Evolutionary conservation across 352 stramenopile genomes (phyloP).

Genomic region (Thraustochytrium striatum): DNA sequence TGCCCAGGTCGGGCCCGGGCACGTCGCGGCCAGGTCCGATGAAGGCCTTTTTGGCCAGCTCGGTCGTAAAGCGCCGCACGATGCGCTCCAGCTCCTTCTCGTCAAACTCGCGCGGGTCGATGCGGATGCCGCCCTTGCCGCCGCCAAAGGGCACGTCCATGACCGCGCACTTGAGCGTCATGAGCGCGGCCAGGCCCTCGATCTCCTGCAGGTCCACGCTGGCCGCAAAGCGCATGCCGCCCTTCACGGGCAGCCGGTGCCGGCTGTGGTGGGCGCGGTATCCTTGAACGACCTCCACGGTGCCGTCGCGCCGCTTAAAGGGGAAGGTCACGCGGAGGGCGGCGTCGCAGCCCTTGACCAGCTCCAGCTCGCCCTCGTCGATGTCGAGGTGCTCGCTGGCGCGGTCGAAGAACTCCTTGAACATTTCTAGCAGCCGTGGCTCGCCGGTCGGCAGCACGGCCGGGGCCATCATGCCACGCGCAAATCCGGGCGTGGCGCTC

Average conservation of each 20-base stretch:
- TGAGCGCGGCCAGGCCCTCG: conserved; percentile 50
- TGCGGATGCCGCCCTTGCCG: conserved; percentile 48
- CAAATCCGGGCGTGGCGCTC: not conserved
- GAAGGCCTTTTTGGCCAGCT: conserved; percentile 53
- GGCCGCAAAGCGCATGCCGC: conserved; percentile 48
- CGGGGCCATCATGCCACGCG: not conserved
- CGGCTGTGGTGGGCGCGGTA: conserved; percentile 53
- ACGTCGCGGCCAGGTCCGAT: conserved; percentile 51
- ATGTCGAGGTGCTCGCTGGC: conserved; percentile 39
- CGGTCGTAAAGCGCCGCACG: conserved; percentile 50
- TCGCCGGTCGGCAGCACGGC: not conserved
- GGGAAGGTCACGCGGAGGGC: conserved; percentile 48
- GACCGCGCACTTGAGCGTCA: conserved; percentile 53
- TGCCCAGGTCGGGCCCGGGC: conserved; percentile 51
- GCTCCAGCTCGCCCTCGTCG: conserved; percentile 43
- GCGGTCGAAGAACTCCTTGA: conserved; percentile 52
- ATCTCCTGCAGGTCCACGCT: conserved; percentile 50
- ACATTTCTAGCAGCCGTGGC: conserved; percentile 51
- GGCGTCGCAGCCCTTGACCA: conserved; percentile 50
- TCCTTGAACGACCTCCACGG: conserved; percentile 47
- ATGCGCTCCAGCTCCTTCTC: conserved; percentile 50
- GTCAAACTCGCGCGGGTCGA: conserved; percentile 48
- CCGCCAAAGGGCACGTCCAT: conserved; percentile 52
- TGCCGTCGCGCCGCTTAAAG: conserved; percentile 47
- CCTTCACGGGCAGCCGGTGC: conserved; percentile 49